Conservation (phyloP, 2,329 filamentous ascomycete genomes). For the Decorospora gaudefroyi region DNA sequence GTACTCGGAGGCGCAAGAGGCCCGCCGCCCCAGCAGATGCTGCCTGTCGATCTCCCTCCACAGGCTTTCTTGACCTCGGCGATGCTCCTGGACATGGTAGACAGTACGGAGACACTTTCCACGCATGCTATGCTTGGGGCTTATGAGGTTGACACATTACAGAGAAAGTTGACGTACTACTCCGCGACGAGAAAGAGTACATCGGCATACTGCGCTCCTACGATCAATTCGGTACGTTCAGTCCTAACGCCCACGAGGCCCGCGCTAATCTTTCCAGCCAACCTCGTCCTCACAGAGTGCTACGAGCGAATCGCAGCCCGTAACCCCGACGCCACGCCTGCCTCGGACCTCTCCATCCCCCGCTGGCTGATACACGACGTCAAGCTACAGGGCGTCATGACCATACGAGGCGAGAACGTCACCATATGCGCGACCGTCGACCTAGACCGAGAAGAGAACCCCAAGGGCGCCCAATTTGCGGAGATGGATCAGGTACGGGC, state of each 20-base stretch:
- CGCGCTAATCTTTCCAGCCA: conserved; percentile 63
- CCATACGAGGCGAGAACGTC: conserved; percentile 97
- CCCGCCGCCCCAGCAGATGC: conserved; percentile 30
- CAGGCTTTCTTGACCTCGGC: conserved; percentile 99
- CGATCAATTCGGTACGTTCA: conserved; percentile 86
- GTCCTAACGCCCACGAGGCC: neutral
- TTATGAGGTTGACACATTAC: conserved; percentile 25
- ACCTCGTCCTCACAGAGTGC: conserved; percentile 91
- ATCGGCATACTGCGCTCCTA: conserved; percentile 91
- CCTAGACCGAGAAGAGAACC: conserved; percentile 90
- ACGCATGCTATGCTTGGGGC: conserved; percentile 2
- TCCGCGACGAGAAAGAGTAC: conserved; percentile 92
- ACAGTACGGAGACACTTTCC: conserved; percentile 64
- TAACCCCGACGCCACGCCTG: conserved; percentile 45
- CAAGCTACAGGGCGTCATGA: conserved; percentile 80
- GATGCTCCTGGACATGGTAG: conserved; percentile 91
- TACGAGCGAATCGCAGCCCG: conserved; percentile 82
- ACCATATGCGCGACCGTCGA: conserved; percentile 94
- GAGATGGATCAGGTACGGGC: conserved; percentile 71
- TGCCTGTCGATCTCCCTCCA: conserved; percentile 64
- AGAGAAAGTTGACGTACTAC: conserved; percentile 94
- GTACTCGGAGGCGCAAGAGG: conserved; percentile 38
- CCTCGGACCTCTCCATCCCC: conserved; percentile 28
- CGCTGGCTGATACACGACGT: conserved; percentile 78
- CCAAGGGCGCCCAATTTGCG: conserved; percentile 71